Percentiles rank a stretch among this genome's conserved stretches.
Conservation (phyloP, 148 eudicot species). For the Fagopyrum esculentum region DNA sequence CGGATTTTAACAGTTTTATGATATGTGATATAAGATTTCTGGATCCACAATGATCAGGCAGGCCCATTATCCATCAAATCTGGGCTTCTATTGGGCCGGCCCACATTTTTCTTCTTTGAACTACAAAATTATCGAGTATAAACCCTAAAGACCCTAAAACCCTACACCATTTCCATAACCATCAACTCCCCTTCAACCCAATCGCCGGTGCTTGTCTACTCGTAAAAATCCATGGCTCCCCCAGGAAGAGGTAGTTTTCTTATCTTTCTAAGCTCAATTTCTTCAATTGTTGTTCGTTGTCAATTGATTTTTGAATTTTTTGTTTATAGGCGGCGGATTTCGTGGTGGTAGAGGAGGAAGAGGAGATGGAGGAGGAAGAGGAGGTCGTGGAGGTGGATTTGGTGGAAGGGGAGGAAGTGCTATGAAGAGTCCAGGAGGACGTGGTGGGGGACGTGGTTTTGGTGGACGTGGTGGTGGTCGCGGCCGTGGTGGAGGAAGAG, state of each 20-base stretch:
- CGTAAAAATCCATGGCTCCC: conserved; percentile 5
- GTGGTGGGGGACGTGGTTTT: conserved; percentile 24
- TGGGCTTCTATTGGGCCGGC: not conserved
- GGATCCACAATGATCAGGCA: not conserved
- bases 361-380: conserved; percentile 29
- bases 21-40: not conserved
- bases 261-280: not conserved
- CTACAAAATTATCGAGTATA: not conserved
- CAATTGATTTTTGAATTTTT: not conserved
- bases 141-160: conserved; percentile 5
- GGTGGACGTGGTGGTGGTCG: conserved; percentile 37
- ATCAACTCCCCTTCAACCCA: not conserved
- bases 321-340: conserved; percentile 14
- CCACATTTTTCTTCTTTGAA: not conserved
- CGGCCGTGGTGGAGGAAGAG: conserved; percentile 30
- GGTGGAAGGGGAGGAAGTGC: conserved; percentile 18
- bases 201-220: not conserved
- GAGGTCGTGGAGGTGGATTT: conserved; percentile 17
- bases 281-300: not conserved
- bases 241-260: conserved; percentile 2
- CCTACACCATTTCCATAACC: not conserved
- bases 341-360: conserved; percentile 32
- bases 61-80: not conserved
- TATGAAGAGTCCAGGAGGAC: conserved; percentile 16
- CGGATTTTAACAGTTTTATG: no score